Percentiles rank a stretch among this genome's conserved stretches.
phyloP scores from a whole-genome alignment of 2,329 filamentous ascomycete genomes.

The Colletotrichum sp. region DNA sequence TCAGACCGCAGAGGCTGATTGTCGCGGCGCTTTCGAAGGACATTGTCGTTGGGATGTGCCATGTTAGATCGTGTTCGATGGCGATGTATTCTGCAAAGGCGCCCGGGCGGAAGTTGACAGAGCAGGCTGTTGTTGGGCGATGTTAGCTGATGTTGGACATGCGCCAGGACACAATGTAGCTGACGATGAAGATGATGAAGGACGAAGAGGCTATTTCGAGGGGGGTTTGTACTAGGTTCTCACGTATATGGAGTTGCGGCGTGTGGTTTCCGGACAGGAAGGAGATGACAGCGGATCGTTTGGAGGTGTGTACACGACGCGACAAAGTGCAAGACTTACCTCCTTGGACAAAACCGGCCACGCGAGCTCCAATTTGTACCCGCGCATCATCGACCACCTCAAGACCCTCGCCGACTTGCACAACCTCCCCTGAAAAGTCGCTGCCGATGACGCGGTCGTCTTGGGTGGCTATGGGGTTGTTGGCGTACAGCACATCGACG shows the following conservation, averaged over 20 bases:
- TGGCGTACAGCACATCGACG: constrained; percentile 36
- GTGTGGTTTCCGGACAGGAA: too few species aligned
- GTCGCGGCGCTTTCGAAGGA: constrained; percentile 39
- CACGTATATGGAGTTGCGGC: too few species aligned
- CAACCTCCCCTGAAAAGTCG: constrained; percentile 43
- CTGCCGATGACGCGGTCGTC: constrained; percentile 38
- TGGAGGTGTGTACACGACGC: too few species aligned
- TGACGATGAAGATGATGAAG: too few species aligned
- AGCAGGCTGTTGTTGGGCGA: constrained; percentile 36
- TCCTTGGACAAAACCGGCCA: constrained; percentile 48
- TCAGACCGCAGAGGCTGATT: constrained; percentile 45
- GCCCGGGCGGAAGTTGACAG: constrained; percentile 44
- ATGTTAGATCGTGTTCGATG: constrained; percentile 39
- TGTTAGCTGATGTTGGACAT: too few species aligned
- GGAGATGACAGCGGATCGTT: too few species aligned
- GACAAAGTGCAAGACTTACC: too few species aligned
- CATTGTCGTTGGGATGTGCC: constrained; percentile 36
- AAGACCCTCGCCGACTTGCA: constrained; percentile 21
- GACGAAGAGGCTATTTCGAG: too few species aligned
- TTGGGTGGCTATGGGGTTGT: constrained; percentile 33
- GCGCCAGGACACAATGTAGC: too few species aligned
- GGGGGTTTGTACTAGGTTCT: too few species aligned
- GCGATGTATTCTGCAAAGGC: constrained; percentile 48
- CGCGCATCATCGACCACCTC: constrained; percentile 14
- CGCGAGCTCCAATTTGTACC: constrained; percentile 31